Conservation (phyloP, 2,329 filamentous ascomycete species). For the Penicillium brevicompactum region DNA sequence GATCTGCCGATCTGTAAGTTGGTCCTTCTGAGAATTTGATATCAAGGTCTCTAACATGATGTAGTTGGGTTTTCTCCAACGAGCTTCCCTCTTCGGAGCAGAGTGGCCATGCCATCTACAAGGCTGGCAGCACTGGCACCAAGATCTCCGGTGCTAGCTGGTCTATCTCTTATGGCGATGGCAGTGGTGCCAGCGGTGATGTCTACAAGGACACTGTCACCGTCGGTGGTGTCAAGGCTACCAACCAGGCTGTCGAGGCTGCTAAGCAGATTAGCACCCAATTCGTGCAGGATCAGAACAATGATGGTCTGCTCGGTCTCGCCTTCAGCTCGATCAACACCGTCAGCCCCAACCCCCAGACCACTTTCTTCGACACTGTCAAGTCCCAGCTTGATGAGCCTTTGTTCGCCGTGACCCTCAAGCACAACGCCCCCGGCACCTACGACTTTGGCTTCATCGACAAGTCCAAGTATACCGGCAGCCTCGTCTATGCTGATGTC, state of each 20-base stretch:
- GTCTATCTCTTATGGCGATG: slow-evolving; percentile 67
- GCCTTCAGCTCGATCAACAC: slow-evolving; percentile 64
- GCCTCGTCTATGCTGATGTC: slow-evolving; percentile 58
- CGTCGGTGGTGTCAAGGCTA: slow-evolving; percentile 62
- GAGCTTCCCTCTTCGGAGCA: slow-evolving; percentile 55
- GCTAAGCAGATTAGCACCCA: slow-evolving; percentile 59
- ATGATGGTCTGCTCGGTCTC: slow-evolving; percentile 63
- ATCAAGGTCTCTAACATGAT: slow-evolving; percentile 8
- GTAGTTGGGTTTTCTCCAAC: slow-evolving; percentile 67
- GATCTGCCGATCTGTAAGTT: slow-evolving; percentile 66
- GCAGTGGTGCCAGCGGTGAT: slow-evolving; percentile 62
- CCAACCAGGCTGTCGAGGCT: slow-evolving; percentile 66
- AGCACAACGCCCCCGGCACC: slow-evolving; percentile 54
- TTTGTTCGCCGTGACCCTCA: slow-evolving; percentile 58
- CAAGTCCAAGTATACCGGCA: slow-evolving; percentile 58
- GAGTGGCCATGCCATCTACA: slow-evolving; percentile 61
- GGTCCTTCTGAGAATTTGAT: not conserved
- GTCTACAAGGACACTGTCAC: slow-evolving; percentile 68
- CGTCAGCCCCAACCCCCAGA: slow-evolving; percentile 53
- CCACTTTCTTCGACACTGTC: slow-evolving; percentile 64
- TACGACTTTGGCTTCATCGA: slow-evolving; percentile 66
- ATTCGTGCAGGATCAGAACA: slow-evolving; percentile 55
- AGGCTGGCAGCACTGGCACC: slow-evolving; percentile 51
- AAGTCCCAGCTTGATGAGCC: slow-evolving; percentile 52
- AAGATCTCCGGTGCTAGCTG: slow-evolving; percentile 55